These are phyloP conservation scores for Pseudocercospora vitis DNA, from an alignment of 2,329 filamentous ascomycete genomes.

Conservation along the genomic window DNA sequence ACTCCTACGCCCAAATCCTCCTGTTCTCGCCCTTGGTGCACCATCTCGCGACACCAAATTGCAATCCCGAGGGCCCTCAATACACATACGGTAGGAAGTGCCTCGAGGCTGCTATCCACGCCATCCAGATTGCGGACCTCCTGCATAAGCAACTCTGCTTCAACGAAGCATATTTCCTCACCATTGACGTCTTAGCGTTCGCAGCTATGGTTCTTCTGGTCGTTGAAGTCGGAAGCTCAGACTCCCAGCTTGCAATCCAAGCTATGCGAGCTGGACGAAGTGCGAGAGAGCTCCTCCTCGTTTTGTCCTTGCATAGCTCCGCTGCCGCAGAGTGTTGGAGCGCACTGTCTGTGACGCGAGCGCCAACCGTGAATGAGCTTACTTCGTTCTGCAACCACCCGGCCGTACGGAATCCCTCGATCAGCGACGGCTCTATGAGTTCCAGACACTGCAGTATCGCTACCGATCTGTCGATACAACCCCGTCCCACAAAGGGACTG, in stretches of 20 bases:
- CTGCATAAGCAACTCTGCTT: conserved; percentile 20
- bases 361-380: not conserved
- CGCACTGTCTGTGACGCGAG: conserved; percentile 12
- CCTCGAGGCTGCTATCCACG: conserved; percentile 19
- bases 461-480: not conserved
- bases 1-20: conserved; percentile 21
- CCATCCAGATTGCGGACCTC: conserved; percentile 21
- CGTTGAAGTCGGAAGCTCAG: conserved; percentile 17
- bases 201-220: conserved; percentile 20
- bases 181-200: conserved; percentile 21
- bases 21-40: conserved; percentile 25
- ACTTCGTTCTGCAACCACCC: not conserved
- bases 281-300: conserved; percentile 20
- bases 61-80: not conserved
- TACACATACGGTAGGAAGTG: conserved; percentile 16
- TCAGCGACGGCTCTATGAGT: no score
- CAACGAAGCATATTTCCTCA: conserved; percentile 22
- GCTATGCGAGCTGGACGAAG: conserved; percentile 14
- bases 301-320: conserved; percentile 16
- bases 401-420: not conserved
- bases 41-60: conserved; percentile 11
- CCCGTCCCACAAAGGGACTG: not conserved
- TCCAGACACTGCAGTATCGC: not conserved
- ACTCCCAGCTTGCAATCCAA: conserved; percentile 11
- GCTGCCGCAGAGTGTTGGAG: conserved; percentile 22